phyloP scores from a whole-genome alignment of 441 rosid species.

The Lepidium campestre region DNA sequence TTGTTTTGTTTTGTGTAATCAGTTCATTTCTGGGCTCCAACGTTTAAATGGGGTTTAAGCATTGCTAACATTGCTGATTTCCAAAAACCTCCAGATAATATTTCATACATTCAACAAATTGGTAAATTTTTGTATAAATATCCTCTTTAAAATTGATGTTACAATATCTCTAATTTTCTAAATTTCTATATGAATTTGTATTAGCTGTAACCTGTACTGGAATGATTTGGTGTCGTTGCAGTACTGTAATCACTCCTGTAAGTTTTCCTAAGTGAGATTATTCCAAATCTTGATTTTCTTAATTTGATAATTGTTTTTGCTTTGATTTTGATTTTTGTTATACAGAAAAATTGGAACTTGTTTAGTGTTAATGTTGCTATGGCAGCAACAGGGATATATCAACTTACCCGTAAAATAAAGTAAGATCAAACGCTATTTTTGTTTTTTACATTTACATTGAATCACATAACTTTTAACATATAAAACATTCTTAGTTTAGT shows the following conservation, averaged over 20 bases:
- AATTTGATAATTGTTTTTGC: neutral
- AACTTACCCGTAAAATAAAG: constrained; percentile 75
- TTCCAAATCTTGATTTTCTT: neutral
- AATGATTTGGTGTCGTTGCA: constrained; percentile 86
- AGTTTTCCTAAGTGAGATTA: constrained; percentile 24
- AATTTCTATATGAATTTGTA: neutral
- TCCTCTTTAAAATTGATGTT: too few species aligned
- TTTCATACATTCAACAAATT: constrained; percentile 78
- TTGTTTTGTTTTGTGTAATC: neutral
- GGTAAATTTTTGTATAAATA: constrained; percentile 35
- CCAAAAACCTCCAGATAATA: constrained; percentile 71
- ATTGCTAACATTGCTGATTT: constrained; percentile 81
- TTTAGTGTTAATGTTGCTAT: constrained; percentile 78
- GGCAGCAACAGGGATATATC: constrained; percentile 87
- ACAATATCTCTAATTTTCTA: neutral
- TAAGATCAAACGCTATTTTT: constrained; percentile 25
- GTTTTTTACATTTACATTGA: neutral
- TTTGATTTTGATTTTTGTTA: constrained; percentile 5
- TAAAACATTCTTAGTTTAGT: neutral
- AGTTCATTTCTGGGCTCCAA: constrained; percentile 95
- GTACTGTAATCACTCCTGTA: constrained; percentile 83
- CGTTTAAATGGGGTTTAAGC: constrained; percentile 89
- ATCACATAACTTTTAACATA: neutral
- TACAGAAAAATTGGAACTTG: constrained; percentile 95
- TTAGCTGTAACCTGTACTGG: constrained; percentile 86